A percentile compares a stretch with the other conserved stretches of the same genome.
Conservation (phyloP, 495 filamentous ascomycete species). For the Tuber magnatum region DNA sequence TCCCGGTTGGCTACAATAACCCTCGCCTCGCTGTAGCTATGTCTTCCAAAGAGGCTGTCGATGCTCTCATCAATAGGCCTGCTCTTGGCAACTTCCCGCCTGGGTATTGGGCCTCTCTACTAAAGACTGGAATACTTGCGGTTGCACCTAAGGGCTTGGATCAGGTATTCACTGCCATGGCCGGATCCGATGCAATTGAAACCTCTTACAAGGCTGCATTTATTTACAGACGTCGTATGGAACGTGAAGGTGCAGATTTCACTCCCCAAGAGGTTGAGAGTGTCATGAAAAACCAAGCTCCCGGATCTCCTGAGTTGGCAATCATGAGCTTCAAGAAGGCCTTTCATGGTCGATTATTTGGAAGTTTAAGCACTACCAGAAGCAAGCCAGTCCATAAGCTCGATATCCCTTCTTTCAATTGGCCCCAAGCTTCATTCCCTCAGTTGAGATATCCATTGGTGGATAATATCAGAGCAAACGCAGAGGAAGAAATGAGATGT, state of each 20-base stretch:
- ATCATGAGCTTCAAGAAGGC: slow-evolving; percentile 89
- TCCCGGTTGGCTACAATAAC: slow-evolving; percentile 96
- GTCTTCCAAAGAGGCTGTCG: slow-evolving; percentile 68
- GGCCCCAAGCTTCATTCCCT: slow-evolving; percentile 94
- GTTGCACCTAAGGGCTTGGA: slow-evolving; percentile 85
- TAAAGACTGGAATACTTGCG: slow-evolving; percentile 78
- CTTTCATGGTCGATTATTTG: slow-evolving; percentile 96
- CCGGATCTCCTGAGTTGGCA: slow-evolving; percentile 74
- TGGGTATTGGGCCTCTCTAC: slow-evolving; percentile 75
- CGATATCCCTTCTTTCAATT: slow-evolving; percentile 96
- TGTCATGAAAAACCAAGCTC: slow-evolving; percentile 77
- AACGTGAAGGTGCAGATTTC: slow-evolving; percentile 82
- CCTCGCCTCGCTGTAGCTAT: slow-evolving; percentile 66
- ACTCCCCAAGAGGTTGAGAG: slow-evolving; percentile 68
- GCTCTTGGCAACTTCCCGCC: slow-evolving; percentile 95
- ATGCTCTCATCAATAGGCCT: slow-evolving; percentile 82
- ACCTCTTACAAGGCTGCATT: slow-evolving; percentile 99
- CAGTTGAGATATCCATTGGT: slow-evolving; percentile 84
- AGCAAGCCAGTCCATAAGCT: slow-evolving; percentile 98
- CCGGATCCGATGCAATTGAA: slow-evolving; percentile 96
- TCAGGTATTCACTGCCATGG: slow-evolving; percentile 95
- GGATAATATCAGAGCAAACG: slow-evolving; percentile 73
- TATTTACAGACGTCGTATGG: slow-evolving; percentile 86
- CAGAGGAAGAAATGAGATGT: slow-evolving; percentile 71
- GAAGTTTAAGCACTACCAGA: slow-evolving; percentile 82